These are phyloP conservation scores for Passiflora organensis DNA, from an alignment of 345 rosid species.

Conservation along the genomic window DNA sequence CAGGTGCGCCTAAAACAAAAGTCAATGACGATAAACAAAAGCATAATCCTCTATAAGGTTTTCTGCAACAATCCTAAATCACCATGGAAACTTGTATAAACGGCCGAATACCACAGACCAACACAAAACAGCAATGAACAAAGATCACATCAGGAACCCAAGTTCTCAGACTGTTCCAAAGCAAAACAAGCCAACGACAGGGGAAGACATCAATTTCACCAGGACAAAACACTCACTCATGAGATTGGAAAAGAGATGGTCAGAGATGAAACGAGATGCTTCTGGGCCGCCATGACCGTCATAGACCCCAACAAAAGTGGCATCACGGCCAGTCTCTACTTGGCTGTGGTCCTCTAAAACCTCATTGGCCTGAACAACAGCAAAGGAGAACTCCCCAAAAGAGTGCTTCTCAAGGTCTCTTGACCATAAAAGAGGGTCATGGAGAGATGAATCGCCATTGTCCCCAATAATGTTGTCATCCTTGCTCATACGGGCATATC, in stretches of 20 bases:
- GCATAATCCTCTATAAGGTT: too few species aligned
- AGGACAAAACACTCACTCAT: slow-evolving; percentile 44
- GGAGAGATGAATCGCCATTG: slow-evolving; percentile 28
- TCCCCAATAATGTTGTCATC: slow-evolving; percentile 37
- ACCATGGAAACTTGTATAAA: too few species aligned
- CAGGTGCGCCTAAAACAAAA: too few species aligned
- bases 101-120: too few species aligned
- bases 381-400: slow-evolving; percentile 79
- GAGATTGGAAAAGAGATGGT: slow-evolving; percentile 70
- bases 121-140: too few species aligned
- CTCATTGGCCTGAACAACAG: slow-evolving; percentile 85
- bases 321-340: slow-evolving; percentile 63
- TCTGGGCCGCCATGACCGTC: slow-evolving; percentile 99
- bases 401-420: slow-evolving; percentile 71
- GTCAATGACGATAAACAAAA: too few species aligned
- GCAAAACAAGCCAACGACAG: neutral
- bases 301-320: slow-evolving; percentile 76
- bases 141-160: neutral
- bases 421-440: slow-evolving; percentile 64
- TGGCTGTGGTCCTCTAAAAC: slow-evolving; percentile 84
- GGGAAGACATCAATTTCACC: neutral
- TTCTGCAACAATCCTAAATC: too few species aligned
- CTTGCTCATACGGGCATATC: slow-evolving; percentile 81
- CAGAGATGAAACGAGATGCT: slow-evolving; percentile 71
- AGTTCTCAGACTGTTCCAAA: neutral